These are phyloP conservation scores for Brassica napus DNA, from an alignment of 345 rosid genomes.

Conservation along the genomic window Da-Ae NC_063434.1:29311501-29312000, in stretches of 20 bases:
- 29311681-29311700: not conserved
- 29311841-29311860: not conserved
- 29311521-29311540: too few relatives aligned
- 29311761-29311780: not conserved
- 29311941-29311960: not conserved
- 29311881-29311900: not conserved
- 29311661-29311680: not conserved
- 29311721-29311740: not conserved
- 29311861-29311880: not conserved
- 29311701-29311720: not conserved
- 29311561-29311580: too few relatives aligned
- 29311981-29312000: too few relatives aligned
- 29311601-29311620: not conserved
- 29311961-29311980: too few relatives aligned
- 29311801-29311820: not conserved
- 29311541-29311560: too few relatives aligned
- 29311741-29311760: not conserved
- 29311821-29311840: not conserved
- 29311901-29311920: not conserved
- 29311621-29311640: not conserved
- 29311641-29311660: not conserved
- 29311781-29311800: not conserved
- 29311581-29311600: not conserved
- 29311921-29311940: not conserved
- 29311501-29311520: too few relatives aligned